Percentiles rank a stretch among this genome's conserved stretches.
phyloP scores from a whole-genome alignment of 257 asterid species.

The Cordia subcordata region DNA sequence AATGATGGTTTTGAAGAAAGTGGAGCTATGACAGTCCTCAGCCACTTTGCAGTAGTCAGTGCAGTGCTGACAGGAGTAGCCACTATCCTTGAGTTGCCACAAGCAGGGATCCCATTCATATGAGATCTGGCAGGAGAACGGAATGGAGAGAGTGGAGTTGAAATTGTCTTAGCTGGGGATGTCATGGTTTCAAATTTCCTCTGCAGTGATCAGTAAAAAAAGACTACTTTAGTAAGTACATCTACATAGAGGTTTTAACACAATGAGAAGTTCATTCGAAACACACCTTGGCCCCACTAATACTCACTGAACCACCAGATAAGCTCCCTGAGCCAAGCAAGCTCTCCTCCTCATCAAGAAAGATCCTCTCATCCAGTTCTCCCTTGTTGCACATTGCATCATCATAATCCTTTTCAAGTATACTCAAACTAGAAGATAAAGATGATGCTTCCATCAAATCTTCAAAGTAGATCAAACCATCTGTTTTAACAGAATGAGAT shows the following conservation, averaged over 20 bases:
- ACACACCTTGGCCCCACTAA: conserved; percentile 42
- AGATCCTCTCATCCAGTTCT: conserved; percentile 86
- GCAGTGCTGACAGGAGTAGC: conserved; percentile 99
- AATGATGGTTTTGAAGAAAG: conserved; percentile 79
- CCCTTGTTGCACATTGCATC: conserved; percentile 48
- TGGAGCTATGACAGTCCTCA: conserved; percentile 80
- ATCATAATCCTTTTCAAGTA: conserved; percentile 69
- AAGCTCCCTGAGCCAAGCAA: conserved; percentile 85
- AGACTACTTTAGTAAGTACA: neutral
- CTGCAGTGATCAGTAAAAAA: conserved; percentile 33
- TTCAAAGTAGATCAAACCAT: conserved; percentile 66
- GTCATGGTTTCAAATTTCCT: conserved; percentile 63
- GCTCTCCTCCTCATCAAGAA: conserved; percentile 72
- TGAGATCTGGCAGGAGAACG: conserved; percentile 61
- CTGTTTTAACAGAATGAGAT: conserved; percentile 40
- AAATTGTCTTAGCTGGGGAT: conserved; percentile 80
- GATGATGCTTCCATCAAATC: conserved; percentile 75
- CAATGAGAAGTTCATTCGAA: neutral
- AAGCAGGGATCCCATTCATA: conserved; percentile 29
- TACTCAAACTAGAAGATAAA: conserved; percentile 40
- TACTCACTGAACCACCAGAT: conserved; percentile 59
- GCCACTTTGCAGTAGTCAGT: conserved; percentile 96
- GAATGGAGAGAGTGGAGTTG: conserved; percentile 69
- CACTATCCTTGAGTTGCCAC: conserved; percentile 49
- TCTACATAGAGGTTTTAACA: conserved; percentile 2